Evolutionary conservation across 1,284 basidiomycete species (phyloP).

Genomic region (Abortiporus biennis): DNA sequence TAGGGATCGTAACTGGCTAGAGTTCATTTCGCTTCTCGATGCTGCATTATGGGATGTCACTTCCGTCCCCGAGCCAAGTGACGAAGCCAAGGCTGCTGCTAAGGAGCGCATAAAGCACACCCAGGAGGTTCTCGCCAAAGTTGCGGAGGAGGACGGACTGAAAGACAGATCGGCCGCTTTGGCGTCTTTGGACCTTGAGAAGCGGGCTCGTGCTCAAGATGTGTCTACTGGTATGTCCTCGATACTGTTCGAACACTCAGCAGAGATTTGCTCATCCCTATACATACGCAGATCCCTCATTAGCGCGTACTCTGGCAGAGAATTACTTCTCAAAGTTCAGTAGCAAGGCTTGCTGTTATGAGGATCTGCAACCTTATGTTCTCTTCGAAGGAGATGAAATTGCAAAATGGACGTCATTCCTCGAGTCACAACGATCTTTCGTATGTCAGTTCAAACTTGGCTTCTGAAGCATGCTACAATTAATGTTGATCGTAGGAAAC

Average conservation of each 20-base stretch:
- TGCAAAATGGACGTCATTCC: slow-evolving; percentile 48
- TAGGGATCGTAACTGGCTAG: slow-evolving; percentile 83
- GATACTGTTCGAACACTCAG: neutral
- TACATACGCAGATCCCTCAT: slow-evolving; percentile 14
- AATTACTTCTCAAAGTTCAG: slow-evolving; percentile 71
- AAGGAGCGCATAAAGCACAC: slow-evolving; percentile 37
- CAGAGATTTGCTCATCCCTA: slow-evolving; percentile 37
- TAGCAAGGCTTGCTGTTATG: slow-evolving; percentile 79
- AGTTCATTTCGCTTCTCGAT: slow-evolving; percentile 70
- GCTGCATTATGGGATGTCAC: slow-evolving; percentile 47
- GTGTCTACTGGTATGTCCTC: slow-evolving; percentile 35
- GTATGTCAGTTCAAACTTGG: slow-evolving; percentile 34
- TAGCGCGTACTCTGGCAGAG: slow-evolving; percentile 35
- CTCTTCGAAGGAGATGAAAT: slow-evolving; percentile 40
- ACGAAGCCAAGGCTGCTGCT: slow-evolving; percentile 29
- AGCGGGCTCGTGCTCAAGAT: slow-evolving; percentile 41
- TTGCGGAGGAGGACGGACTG: slow-evolving; percentile 56
- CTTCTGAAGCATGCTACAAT: too few species aligned
- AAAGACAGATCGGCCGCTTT: slow-evolving; percentile 70
- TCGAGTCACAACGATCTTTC: slow-evolving; percentile 40
- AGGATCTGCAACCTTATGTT: slow-evolving; percentile 72
- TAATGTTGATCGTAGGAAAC: too few species aligned
- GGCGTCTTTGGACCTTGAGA: slow-evolving; percentile 68
- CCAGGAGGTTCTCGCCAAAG: slow-evolving; percentile 45
- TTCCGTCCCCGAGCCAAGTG: slow-evolving; percentile 17